These are phyloP conservation scores for Cryptococcus sp. DNA, from an alignment of 1,284 basidiomycete species.

Conservation along the genomic window DNA sequence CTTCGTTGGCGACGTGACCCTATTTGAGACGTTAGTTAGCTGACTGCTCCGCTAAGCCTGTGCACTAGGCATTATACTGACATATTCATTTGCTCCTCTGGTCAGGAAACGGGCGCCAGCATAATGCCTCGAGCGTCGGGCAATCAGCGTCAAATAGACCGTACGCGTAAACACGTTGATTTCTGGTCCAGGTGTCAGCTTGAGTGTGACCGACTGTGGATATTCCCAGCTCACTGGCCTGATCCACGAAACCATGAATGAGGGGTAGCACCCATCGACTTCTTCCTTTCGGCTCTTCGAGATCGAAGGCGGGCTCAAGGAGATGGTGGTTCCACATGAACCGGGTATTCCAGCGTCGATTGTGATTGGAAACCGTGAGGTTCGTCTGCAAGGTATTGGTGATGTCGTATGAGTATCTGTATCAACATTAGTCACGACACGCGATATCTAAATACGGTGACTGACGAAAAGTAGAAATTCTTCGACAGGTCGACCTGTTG, in stretches of 20 bases:
- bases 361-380: slow-evolving; percentile 63
- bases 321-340: slow-evolving; percentile 97
- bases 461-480: slow-evolving; percentile 97
- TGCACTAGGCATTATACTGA: slow-evolving; percentile 11
- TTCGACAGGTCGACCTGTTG: slow-evolving; percentile 97
- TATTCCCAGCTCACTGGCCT: slow-evolving; percentile 74
- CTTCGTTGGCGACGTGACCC: slow-evolving; percentile 99
- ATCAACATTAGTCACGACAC: not conserved
- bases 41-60: too few species aligned
- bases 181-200: slow-evolving; percentile 60
- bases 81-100: slow-evolving; percentile 81
- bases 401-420: slow-evolving; percentile 92
- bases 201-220: not conserved
- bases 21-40: slow-evolving; percentile 44
- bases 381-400: slow-evolving; percentile 95
- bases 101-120: slow-evolving; percentile 96
- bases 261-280: slow-evolving; percentile 88
- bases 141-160: slow-evolving; percentile 91
- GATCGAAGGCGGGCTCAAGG: slow-evolving; percentile 64
- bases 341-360: slow-evolving; percentile 70
- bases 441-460: not conserved
- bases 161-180: slow-evolving; percentile 86
- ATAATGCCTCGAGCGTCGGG: slow-evolving; percentile 89
- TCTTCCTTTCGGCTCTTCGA: slow-evolving; percentile 57
- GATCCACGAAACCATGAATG: slow-evolving; percentile 90